These are phyloP conservation scores for Coprinellus aureogranulatus DNA, from an alignment of 768 basidiomycete species.

Conservation along the genomic window DNA sequence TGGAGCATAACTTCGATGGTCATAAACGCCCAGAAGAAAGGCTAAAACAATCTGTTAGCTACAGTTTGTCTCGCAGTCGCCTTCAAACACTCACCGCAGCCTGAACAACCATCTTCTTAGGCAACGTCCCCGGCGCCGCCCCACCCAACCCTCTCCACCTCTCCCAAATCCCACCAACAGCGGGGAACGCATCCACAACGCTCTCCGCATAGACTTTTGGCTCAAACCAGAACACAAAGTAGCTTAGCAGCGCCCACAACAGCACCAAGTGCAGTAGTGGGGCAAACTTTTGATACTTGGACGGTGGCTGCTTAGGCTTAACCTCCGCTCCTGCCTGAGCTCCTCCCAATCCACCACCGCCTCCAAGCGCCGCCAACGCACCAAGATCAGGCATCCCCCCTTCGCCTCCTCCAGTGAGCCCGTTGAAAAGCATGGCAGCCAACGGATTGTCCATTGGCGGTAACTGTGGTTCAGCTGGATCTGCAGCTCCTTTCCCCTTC, in stretches of 20 bases:
- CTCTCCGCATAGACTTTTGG: slow-evolving; percentile 47
- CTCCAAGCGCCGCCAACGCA: slow-evolving; percentile 11
- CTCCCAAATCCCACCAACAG: slow-evolving; percentile 38
- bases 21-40: slow-evolving; percentile 81
- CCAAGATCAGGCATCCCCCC: slow-evolving; percentile 18
- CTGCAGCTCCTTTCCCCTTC: slow-evolving; percentile 21
- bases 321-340: background rate
- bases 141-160: slow-evolving; percentile 62
- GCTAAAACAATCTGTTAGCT: slow-evolving; percentile 37
- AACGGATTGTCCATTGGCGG: slow-evolving; percentile 44
- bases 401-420: slow-evolving; percentile 14
- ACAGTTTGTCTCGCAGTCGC: background rate
- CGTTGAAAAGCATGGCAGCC: slow-evolving; percentile 40
- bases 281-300: slow-evolving; percentile 56
- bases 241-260: slow-evolving; percentile 63
- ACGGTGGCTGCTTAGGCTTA: slow-evolving; percentile 32
- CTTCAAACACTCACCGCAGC: slow-evolving; percentile 46
- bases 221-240: slow-evolving; percentile 67
- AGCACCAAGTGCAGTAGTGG: slow-evolving; percentile 65
- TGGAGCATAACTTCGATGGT: slow-evolving; percentile 71
- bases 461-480: slow-evolving; percentile 24
- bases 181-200: slow-evolving; percentile 21
- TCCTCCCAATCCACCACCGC: slow-evolving; percentile 2
- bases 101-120: slow-evolving; percentile 43
- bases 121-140: slow-evolving; percentile 31